Base-by-base conservation (phyloP, 306 rosid species). In the Vigna unguiculata region DNA sequence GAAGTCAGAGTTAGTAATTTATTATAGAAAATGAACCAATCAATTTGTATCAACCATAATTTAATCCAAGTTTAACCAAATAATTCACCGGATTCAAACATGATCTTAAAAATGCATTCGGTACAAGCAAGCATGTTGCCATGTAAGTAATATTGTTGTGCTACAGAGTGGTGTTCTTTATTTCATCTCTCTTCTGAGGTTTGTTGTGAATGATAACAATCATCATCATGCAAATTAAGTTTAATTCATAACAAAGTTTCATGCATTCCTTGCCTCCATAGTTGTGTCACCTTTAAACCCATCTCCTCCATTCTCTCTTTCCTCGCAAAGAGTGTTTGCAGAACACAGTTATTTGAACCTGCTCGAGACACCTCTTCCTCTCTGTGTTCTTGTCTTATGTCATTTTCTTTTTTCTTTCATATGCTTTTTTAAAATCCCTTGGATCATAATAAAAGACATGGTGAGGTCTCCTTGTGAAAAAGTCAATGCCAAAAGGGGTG, bases 221-320 rank as follows among this genome's bases (percentile, higher is more conserved):
- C 57, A 80, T 69, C 57, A 80, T 87, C 95, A 85, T 87, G 87
- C 88, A 88, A 79, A 88, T 81, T 71, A 78, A 81, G 90, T 86
- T 91, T 82, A 84, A 85, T 82, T 13, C 80, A 76, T 77, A 84
- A 84, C 80, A 81, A 85, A 48, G 45, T 73, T 13, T 30, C 96
- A 90, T 82, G 86, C 96, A 84, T 92, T 86, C 84, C 86, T 74
- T 89, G 97, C 95, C 81, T 94, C 80, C 84, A 82, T 77, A 41
- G 87, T 78, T 86, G 80, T 79, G 63, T 80, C 80, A 86, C 92
- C 87, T 85, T 87, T 83, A 83, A 90, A 85, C 86, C 73, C 80
- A 68, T 68, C 82, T 61, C 66, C 41, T 82, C 17, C 70, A 67
- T 83, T 71, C 72, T 74, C 85, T 77, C 76, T 72, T 82, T 71